Conservation (phyloP, 768 basidiomycete species). For the Xerocomellus chrysenteron region DNA sequence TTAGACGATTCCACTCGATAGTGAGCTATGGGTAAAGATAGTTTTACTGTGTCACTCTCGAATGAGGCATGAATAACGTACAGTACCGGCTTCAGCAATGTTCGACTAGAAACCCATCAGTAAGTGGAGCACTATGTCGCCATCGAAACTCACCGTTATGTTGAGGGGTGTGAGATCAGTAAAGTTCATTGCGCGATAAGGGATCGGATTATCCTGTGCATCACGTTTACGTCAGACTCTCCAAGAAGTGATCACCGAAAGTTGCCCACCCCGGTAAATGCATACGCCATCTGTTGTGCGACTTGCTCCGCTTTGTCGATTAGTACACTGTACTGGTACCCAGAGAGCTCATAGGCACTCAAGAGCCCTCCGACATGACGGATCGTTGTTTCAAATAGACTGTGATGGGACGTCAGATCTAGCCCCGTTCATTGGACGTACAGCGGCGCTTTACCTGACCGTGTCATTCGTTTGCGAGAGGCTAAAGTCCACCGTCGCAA, state of each 20-base stretch:
- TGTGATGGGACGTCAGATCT: neutral
- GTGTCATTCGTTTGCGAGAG: constrained; percentile 42
- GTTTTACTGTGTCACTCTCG: neutral
- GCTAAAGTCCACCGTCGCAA: constrained; percentile 52
- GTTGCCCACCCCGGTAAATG: constrained; percentile 54
- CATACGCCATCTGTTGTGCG: constrained; percentile 61
- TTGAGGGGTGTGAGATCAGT: constrained; percentile 31
- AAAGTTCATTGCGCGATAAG: constrained; percentile 41
- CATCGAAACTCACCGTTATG: constrained; percentile 29
- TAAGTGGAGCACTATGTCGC: neutral
- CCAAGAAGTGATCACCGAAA: neutral
- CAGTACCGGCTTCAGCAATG: constrained; percentile 48
- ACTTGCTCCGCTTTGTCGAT: constrained; percentile 62
- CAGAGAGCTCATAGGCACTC: constrained; percentile 69
- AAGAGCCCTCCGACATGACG: constrained; percentile 68
- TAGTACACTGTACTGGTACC: constrained; percentile 46
- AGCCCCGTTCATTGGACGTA: neutral
- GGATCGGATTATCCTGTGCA: constrained; percentile 36
- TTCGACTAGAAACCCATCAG: constrained; percentile 35
- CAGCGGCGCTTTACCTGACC: constrained; percentile 38
- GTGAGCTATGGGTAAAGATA: constrained; percentile 40
- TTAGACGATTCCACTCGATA: constrained; percentile 57
- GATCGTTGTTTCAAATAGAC: constrained; percentile 73
- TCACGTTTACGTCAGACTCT: neutral
- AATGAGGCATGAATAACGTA: constrained; percentile 21